These are phyloP conservation scores for Seiridium unicorne DNA, from an alignment of 2,329 filamentous ascomycete species.

Conservation along the genomic window DNA sequence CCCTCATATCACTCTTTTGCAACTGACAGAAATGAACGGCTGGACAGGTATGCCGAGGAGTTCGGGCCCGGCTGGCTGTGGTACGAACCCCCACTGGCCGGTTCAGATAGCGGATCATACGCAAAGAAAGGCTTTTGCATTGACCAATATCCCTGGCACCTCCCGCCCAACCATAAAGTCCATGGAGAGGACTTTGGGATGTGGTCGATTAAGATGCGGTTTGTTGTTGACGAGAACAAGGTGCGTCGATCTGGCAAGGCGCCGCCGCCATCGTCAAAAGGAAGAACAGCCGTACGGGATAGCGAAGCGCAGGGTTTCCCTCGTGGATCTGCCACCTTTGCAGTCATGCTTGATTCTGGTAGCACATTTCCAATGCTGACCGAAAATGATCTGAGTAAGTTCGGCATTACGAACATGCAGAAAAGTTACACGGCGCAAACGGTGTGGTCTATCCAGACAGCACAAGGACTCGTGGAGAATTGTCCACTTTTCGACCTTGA, in stretches of 20 bases:
- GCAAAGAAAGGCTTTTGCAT: constrained; percentile 32
- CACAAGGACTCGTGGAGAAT: neutral
- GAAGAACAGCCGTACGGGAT: constrained; percentile 10
- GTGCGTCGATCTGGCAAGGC: constrained; percentile 6
- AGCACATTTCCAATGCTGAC: constrained; percentile 39
- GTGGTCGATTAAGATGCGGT: constrained; percentile 17
- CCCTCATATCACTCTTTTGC: constrained; percentile 36
- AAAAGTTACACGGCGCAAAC: constrained; percentile 35
- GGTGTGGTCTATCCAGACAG: constrained; percentile 3
- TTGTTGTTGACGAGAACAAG: constrained; percentile 11
- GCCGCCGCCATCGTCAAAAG: neutral
- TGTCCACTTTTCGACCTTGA: constrained; percentile 15
- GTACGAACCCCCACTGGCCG: constrained; percentile 41
- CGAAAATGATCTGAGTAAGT: constrained; percentile 28
- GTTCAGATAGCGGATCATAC: constrained; percentile 13
- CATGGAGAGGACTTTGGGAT: constrained; percentile 17
- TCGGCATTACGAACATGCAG: constrained; percentile 29
- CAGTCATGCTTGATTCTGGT: constrained; percentile 40
- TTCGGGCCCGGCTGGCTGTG: constrained; percentile 43
- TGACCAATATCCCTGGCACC: constrained; percentile 4
- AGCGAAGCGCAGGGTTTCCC: too few relatives aligned
- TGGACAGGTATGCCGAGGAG: constrained; percentile 33
- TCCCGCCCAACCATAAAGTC: constrained; percentile 1
- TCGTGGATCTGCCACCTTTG: constrained; percentile 17
- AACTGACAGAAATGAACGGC: constrained; percentile 32